phyloP scores from a whole-genome alignment of 2,329 filamentous ascomycete species.

The Epichloe sp. region DNA sequence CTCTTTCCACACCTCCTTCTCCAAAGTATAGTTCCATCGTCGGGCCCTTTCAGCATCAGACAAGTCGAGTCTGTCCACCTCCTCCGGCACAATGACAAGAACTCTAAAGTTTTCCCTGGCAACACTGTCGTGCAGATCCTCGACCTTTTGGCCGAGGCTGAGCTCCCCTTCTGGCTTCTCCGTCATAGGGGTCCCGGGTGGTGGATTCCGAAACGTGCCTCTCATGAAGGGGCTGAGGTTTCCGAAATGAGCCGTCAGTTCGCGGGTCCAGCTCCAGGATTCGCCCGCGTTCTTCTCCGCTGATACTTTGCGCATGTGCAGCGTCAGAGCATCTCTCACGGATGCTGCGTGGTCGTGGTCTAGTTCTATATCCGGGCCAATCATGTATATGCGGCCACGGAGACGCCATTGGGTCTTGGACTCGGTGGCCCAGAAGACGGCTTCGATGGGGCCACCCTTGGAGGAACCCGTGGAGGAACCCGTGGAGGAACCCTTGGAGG shows the following conservation, averaged over 20 bases:
- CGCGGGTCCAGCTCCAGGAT: constrained; percentile 64
- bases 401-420: constrained; percentile 73
- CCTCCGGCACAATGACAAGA: constrained; percentile 65
- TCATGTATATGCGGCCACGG: constrained; percentile 60
- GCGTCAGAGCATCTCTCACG: constrained; percentile 45
- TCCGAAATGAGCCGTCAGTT: constrained; percentile 80
- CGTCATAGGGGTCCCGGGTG: constrained; percentile 49
- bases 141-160: constrained; percentile 49
- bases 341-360: constrained; percentile 22
- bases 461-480: constrained; percentile 24
- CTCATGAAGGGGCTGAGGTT: constrained; percentile 74
- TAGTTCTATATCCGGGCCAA: constrained; percentile 54
- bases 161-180: constrained; percentile 30
- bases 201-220: constrained; percentile 60
- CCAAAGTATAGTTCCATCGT: constrained; percentile 55
- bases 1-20: constrained; percentile 47
- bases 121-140: constrained; percentile 54
- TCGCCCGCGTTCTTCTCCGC: constrained; percentile 11
- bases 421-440: constrained; percentile 66
- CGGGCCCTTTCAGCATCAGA: constrained; percentile 48
- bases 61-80: constrained; percentile 64
- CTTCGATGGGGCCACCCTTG: constrained; percentile 63
- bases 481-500: constrained; percentile 9
- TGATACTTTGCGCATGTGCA: constrained; percentile 43
- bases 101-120: constrained; percentile 71